Evolutionary conservation across 345 rosid species (phyloP).

Genomic region (Populus davidiana): DNA sequence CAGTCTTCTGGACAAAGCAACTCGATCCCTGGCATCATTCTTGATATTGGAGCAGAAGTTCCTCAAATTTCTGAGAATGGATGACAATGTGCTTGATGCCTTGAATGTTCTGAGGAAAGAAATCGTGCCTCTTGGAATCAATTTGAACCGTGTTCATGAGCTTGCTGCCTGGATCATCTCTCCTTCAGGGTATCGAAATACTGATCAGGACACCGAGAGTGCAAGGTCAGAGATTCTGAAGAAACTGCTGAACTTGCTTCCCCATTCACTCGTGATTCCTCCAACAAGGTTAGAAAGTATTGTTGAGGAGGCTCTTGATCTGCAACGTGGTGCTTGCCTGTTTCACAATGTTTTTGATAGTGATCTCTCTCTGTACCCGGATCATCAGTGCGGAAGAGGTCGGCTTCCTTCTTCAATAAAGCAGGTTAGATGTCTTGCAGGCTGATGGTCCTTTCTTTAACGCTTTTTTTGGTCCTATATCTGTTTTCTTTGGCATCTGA

Average conservation of each 20-base stretch:
- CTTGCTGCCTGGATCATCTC: slow-evolving; percentile 44
- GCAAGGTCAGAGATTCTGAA: slow-evolving; percentile 43
- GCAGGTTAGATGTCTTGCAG: slow-evolving; percentile 41
- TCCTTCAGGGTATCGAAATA: slow-evolving; percentile 25
- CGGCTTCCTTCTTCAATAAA: slow-evolving; percentile 56
- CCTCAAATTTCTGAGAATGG: slow-evolving; percentile 46
- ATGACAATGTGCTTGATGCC: slow-evolving; percentile 45
- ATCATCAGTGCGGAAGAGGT: slow-evolving; percentile 62
- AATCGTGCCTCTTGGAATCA: slow-evolving; percentile 50
- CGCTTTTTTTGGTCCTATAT: background rate
- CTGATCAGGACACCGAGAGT: slow-evolving; percentile 25
- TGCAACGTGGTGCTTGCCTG: slow-evolving; percentile 54
- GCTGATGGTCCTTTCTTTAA: background rate
- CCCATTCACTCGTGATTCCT: slow-evolving; percentile 53
- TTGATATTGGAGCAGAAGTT: slow-evolving; percentile 62
- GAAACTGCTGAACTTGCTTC: slow-evolving; percentile 55
- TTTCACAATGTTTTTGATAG: slow-evolving; percentile 55
- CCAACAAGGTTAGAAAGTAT: slow-evolving; percentile 65
- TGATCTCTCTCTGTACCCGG: slow-evolving; percentile 56
- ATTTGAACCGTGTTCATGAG: slow-evolving; percentile 40
- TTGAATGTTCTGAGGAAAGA: slow-evolving; percentile 59
- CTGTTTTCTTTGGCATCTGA: background rate
- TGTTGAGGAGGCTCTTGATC: slow-evolving; percentile 59
- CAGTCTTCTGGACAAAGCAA: slow-evolving; percentile 39
- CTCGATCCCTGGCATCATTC: slow-evolving; percentile 41